These are phyloP conservation scores for Phyllachora maydis DNA, from an alignment of 2,329 filamentous ascomycete genomes.

Conservation along the genomic window DNA sequence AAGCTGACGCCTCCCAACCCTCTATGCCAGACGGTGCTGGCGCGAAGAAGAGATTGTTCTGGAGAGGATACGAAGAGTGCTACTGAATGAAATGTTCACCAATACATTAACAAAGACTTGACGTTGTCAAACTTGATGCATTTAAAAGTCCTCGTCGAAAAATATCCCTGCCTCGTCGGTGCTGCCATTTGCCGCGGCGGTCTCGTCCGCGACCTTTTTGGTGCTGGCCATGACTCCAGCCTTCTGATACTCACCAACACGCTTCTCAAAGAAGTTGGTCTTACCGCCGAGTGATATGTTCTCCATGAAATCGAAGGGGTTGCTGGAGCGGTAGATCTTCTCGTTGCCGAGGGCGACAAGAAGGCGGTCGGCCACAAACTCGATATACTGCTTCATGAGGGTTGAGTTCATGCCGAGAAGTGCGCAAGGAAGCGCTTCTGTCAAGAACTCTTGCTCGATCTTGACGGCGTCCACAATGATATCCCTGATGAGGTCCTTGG, in stretches of 20 bases:
- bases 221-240: conserved; percentile 92
- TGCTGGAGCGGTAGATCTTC: conserved; percentile 80
- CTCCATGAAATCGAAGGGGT: conserved; percentile 99
- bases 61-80: too few species aligned
- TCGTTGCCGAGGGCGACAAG: conserved; percentile 83
- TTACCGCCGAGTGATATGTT: conserved; percentile 97
- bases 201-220: conserved; percentile 36
- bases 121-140: too few species aligned
- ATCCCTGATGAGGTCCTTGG: conserved; percentile 57
- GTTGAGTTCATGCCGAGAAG: conserved; percentile 94
- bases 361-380: conserved; percentile 94
- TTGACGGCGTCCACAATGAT: conserved; percentile 87
- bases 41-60: too few species aligned
- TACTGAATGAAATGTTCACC: too few species aligned
- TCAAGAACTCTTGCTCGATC: conserved; percentile 96
- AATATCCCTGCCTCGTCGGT: conserved; percentile 64
- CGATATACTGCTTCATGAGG: conserved; percentile 99
- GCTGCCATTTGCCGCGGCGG: conserved; percentile 23
- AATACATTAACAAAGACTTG: conserved; percentile 6
- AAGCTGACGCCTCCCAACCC: too few species aligned
- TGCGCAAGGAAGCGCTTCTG: conserved; percentile 78
- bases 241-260: conserved; percentile 98
- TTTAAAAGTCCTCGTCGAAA: conserved; percentile 95
- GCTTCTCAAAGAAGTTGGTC: conserved; percentile 99
- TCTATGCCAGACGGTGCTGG: too few species aligned